A percentile compares a stretch with the other conserved stretches of the same genome.
These are phyloP conservation scores for Cordyceps fumosorosea DNA, from an alignment of 2,329 filamentous ascomycete genomes.

Conservation along the genomic window DNA sequence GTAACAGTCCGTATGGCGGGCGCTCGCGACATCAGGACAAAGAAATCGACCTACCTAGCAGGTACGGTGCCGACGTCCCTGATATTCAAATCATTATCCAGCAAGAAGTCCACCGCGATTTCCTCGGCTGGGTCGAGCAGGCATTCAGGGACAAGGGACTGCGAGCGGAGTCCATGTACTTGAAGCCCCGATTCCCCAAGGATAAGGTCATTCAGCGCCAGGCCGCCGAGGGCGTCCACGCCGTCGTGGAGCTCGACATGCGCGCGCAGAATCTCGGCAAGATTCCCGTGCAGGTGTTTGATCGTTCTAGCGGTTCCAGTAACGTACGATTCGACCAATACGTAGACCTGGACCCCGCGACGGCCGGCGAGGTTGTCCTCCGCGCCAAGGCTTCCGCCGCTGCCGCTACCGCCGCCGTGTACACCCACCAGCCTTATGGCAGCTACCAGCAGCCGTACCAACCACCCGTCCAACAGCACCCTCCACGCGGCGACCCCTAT, in stretches of 20 bases:
- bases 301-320: slow-evolving; percentile 64
- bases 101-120: slow-evolving; percentile 70
- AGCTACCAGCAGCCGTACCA: slow-evolving; percentile 21
- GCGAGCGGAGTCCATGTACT: slow-evolving; percentile 69
- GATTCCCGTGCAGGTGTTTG: slow-evolving; percentile 79
- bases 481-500: slow-evolving; percentile 18
- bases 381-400: slow-evolving; percentile 51
- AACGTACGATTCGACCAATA: slow-evolving; percentile 86
- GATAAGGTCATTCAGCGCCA: slow-evolving; percentile 77
- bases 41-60: slow-evolving; percentile 65
- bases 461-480: slow-evolving; percentile 22
- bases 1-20: slow-evolving; percentile 54
- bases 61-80: slow-evolving; percentile 69
- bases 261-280: slow-evolving; percentile 63
- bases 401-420: slow-evolving; percentile 16
- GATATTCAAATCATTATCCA: slow-evolving; percentile 84
- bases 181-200: slow-evolving; percentile 70
- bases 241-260: slow-evolving; percentile 70
- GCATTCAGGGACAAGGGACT: slow-evolving; percentile 67
- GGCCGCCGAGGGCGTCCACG: slow-evolving; percentile 81
- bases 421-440: slow-evolving; percentile 26
- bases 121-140: slow-evolving; percentile 74
- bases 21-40: slow-evolving; percentile 40
- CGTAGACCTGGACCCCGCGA: slow-evolving; percentile 67
- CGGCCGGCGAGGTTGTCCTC: slow-evolving; percentile 74